Conservation (phyloP, 345 rosid species). For the Microcos paniculata region DNA sequence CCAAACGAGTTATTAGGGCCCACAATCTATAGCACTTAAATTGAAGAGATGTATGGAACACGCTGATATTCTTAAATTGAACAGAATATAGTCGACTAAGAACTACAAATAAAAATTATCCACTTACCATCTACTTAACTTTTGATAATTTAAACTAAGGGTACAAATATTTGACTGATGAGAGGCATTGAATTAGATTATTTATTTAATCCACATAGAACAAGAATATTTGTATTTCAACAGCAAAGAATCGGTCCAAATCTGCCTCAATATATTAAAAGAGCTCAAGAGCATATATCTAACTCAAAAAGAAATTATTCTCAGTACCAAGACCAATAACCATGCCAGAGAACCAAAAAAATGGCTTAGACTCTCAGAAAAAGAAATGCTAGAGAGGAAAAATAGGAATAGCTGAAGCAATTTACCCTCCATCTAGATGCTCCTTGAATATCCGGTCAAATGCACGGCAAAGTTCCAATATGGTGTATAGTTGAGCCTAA, state of each 20-base stretch:
- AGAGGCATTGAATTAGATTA: neutral
- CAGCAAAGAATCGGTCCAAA: neutral
- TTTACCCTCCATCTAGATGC: slow-evolving; percentile 81
- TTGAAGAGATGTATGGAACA: neutral
- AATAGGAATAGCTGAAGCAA: neutral
- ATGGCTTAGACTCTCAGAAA: neutral
- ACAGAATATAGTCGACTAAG: neutral
- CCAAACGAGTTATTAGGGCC: slow-evolving; percentile 2
- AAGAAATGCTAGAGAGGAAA: neutral
- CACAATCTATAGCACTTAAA: neutral
- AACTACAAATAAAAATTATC: neutral
- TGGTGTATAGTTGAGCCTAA: slow-evolving; percentile 69
- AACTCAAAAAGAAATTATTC: neutral
- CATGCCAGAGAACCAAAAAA: neutral
- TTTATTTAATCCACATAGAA: neutral
- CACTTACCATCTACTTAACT: neutral
- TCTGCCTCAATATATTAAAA: neutral
- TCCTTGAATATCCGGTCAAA: slow-evolving; percentile 72
- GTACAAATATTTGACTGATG: neutral
- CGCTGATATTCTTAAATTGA: neutral
- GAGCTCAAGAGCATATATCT: neutral
- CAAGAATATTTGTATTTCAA: neutral
- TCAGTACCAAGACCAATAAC: neutral
- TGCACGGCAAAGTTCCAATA: slow-evolving; percentile 69
- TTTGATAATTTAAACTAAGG: neutral